Evolutionary conservation across 345 rosid genomes (phyloP).

Genomic region (Lepidium aucheri): DNA sequence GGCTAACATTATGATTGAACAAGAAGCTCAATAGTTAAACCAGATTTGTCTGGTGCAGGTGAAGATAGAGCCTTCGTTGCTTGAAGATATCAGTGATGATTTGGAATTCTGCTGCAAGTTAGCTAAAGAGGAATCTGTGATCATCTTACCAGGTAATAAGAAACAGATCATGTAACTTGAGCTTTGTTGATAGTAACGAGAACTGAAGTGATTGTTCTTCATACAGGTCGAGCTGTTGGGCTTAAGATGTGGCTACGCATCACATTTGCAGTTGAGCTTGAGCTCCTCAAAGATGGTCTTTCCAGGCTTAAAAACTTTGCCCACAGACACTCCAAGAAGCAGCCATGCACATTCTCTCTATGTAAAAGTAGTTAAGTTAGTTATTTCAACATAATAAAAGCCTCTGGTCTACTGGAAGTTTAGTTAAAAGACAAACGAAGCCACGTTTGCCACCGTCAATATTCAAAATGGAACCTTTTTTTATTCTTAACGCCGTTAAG

Average conservation of each 20-base stretch:
- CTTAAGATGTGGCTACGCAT: conserved; percentile 53
- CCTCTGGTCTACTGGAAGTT: no score
- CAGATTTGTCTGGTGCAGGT: conserved; percentile 17
- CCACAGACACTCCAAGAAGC: conserved; percentile 15
- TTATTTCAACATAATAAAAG: no score
- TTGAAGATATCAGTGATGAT: conserved; percentile 34
- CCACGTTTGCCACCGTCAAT: no score
- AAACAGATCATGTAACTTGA: background rate
- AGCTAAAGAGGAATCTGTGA: conserved; percentile 32
- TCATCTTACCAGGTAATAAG: conserved; percentile 30
- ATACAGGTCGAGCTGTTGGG: conserved; percentile 44
- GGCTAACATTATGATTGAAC: background rate
- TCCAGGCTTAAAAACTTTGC: conserved; percentile 12
- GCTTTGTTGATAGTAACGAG: background rate
- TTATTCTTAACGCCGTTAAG: no score
- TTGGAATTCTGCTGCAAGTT: conserved; percentile 32
- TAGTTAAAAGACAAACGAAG: no score
- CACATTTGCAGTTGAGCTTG: conserved; percentile 42
- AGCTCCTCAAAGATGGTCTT: conserved; percentile 35
- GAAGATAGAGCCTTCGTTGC: conserved; percentile 16
- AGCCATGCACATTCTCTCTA: background rate
- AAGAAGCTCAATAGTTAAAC: background rate
- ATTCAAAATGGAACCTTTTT: no score
- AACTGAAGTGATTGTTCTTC: no score
- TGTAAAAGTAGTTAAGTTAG: no score